Base-by-base conservation (phyloP, 2,329 filamentous ascomycete genomes). In the Colletotrichum karsti region DNA sequence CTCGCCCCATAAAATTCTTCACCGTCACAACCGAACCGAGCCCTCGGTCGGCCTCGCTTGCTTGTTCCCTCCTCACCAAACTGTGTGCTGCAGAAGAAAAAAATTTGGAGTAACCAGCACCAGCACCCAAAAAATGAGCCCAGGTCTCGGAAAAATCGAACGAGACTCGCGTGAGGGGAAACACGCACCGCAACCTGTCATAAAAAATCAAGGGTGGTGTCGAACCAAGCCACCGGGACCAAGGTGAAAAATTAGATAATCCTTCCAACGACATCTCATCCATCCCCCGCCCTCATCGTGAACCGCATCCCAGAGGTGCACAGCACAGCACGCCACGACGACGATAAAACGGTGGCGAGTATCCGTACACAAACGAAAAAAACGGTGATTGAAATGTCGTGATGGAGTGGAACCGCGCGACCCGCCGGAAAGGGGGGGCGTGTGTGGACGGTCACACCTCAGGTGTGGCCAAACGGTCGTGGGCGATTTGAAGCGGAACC, bases 131-230 rank as follows among this genome's bases (percentile, higher is more conserved):
- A 51, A 30, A 41, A 51, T 18, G 12, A 56, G 42, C 50, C 51
- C 63, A 67, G 58, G 58, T 67, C 59, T 64, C 44, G 10, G 37
- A 37, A 44, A 58, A 67, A 57, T 58, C 64, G 64, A 64, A 67
- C 59, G 48, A 67, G 50, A 48, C 39, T 20, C 57, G 64, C 64
- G 64, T 67, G 64, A 67, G 64, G 64, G 64, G 64, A 67, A 67
- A 53, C n/a, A n/a, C n/a, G n/a, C n/a, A n/a, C n/a, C n/a, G n/a
- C n/a, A n/a, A n/a, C n/a, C 50, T 28, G 51, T 42, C 58, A 42
- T 22, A 37, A 48, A 42, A 26, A 50, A 37, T 53, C 50, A 37
- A n/a, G n/a, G n/a, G n/a, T n/a, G n/a, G n/a, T n/a, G n/a, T n/a
- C n/a, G n/a, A n/a, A n/a, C n/a, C n/a, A 24, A 30, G 18, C 3